These are phyloP conservation scores for Aleurites moluccanus DNA, from an alignment of 441 rosid genomes.

Conservation along the genomic window DNA sequence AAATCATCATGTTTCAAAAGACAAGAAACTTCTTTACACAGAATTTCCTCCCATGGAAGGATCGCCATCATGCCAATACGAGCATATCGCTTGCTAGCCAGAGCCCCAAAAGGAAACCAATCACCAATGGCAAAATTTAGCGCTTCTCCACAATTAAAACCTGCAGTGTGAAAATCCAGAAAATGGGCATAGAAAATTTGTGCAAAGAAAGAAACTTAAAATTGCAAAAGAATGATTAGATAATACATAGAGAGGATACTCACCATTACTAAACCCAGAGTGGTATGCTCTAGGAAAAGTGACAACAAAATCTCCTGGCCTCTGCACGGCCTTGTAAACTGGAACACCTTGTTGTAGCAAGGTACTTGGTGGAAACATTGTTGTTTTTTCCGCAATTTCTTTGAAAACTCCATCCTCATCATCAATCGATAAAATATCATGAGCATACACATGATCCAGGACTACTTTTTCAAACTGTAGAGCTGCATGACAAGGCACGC, in stretches of 20 bases:
- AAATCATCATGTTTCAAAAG: conserved; percentile 20
- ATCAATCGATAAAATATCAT: conserved; percentile 20
- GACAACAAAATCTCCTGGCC: conserved; percentile 48
- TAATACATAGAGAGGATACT: not conserved
- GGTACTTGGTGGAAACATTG: conserved; percentile 45
- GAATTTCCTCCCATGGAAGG: conserved; percentile 51
- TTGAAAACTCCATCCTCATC: conserved; percentile 40
- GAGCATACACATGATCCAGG: conserved; percentile 34
- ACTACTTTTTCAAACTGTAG: conserved; percentile 40
- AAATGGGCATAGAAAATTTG: too few species aligned
- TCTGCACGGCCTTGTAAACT: conserved; percentile 55
- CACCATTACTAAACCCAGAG: conserved; percentile 53
- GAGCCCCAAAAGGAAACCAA: conserved; percentile 54
- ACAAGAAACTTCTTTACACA: conserved; percentile 39
- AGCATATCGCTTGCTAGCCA: conserved; percentile 46
- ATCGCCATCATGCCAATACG: conserved; percentile 27
- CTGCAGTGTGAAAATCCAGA: too few species aligned
- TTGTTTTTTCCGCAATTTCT: conserved; percentile 40
- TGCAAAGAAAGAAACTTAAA: not conserved
- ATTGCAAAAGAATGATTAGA: not conserved
- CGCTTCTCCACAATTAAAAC: conserved; percentile 30
- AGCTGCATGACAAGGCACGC: conserved; percentile 46
- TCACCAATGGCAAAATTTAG: conserved; percentile 32
- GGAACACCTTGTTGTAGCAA: conserved; percentile 41
- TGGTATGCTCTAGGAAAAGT: conserved; percentile 57